Evolutionary conservation across 2,329 filamentous ascomycete species (phyloP).

Genomic region (Hymenoscyphus repandus): DNA sequence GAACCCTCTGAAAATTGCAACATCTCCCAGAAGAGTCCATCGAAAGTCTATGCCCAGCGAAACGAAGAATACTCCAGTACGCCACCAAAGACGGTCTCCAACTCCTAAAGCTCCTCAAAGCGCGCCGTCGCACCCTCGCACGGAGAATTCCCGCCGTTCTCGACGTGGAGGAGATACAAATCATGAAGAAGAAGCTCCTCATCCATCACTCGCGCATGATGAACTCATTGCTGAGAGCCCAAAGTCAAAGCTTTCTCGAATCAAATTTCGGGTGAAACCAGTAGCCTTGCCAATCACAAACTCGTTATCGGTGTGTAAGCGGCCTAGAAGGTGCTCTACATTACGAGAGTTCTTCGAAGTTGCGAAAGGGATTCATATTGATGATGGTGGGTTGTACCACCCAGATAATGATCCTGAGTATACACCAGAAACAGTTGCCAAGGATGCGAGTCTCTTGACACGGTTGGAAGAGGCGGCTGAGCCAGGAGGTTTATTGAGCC

Average conservation of each 20-base stretch:
- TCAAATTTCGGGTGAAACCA: conserved; percentile 45
- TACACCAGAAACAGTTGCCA: conserved; percentile 56
- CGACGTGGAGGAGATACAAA: conserved; percentile 19
- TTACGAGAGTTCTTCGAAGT: conserved; percentile 54
- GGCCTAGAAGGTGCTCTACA: conserved; percentile 44
- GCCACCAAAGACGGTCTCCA: conserved; percentile 20
- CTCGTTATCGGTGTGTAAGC: conserved; percentile 49
- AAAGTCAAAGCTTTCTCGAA: conserved; percentile 36
- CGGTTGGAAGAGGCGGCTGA: conserved; percentile 68
- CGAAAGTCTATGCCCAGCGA: conserved; percentile 27
- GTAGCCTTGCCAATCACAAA: conserved; percentile 53
- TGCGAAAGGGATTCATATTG: conserved; percentile 47
- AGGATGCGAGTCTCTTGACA: conserved; percentile 65
- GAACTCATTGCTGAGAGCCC: conserved; percentile 20
- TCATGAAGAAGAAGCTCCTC: conserved; percentile 14
- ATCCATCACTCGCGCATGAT: conserved; percentile 14
- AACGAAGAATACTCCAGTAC: conserved; percentile 19
- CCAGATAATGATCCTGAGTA: conserved; percentile 52
- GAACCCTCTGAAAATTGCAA: conserved; percentile 19
- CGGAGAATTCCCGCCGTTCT: conserved; percentile 22
- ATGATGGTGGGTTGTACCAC: conserved; percentile 50
- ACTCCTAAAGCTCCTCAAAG: conserved; percentile 19
- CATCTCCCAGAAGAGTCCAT: conserved; percentile 27
- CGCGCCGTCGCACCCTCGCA: conserved; percentile 13
- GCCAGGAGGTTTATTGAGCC: conserved; percentile 69